A percentile compares a stretch with the other conserved stretches of the same genome.
Evolutionary conservation across 2,329 filamentous ascomycete genomes (phyloP).

Genomic region (Trichoderma guizhouense): DNA sequence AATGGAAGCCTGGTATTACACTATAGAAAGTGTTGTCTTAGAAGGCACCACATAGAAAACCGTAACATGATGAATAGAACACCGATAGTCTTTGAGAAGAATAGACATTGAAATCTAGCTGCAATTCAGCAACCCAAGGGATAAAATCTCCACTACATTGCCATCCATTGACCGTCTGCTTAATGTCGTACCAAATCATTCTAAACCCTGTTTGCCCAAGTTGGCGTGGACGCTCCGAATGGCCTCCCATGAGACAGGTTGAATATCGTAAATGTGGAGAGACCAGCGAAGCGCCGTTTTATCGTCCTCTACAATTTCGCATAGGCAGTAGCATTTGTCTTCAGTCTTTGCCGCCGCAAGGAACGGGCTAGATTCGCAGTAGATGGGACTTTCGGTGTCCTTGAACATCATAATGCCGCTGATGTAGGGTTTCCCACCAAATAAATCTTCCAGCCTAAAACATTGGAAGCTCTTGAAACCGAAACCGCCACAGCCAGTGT

Average conservation of each 20-base stretch:
- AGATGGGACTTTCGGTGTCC: constrained; percentile 23
- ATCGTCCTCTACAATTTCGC: constrained; percentile 26
- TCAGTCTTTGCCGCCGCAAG: not conserved
- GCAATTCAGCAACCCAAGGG: not conserved
- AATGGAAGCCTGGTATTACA: not conserved
- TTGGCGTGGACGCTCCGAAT: constrained; percentile 21
- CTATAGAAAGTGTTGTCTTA: not conserved
- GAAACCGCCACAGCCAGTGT: constrained; percentile 52
- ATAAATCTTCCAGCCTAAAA: constrained; percentile 63
- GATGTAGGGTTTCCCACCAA: constrained; percentile 53
- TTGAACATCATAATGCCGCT: constrained; percentile 28
- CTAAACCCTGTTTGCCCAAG: not conserved
- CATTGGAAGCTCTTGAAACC: constrained; percentile 48
- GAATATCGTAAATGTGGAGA: constrained; percentile 28
- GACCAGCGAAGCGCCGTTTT: constrained; percentile 26
- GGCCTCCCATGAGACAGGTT: constrained; percentile 29
- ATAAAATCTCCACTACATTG: not conserved
- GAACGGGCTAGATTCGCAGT: constrained; percentile 27
- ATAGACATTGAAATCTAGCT: not conserved
- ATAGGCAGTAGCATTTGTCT: constrained; percentile 33
- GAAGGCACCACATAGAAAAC: not conserved
- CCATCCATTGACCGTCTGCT: not conserved
- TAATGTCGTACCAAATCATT: not conserved
- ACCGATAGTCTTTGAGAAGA: not conserved
- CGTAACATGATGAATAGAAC: not conserved